Evolutionary conservation across 352 stramenopile species (phyloP).

Genomic region (Thraustochytrium sp.): DNA sequence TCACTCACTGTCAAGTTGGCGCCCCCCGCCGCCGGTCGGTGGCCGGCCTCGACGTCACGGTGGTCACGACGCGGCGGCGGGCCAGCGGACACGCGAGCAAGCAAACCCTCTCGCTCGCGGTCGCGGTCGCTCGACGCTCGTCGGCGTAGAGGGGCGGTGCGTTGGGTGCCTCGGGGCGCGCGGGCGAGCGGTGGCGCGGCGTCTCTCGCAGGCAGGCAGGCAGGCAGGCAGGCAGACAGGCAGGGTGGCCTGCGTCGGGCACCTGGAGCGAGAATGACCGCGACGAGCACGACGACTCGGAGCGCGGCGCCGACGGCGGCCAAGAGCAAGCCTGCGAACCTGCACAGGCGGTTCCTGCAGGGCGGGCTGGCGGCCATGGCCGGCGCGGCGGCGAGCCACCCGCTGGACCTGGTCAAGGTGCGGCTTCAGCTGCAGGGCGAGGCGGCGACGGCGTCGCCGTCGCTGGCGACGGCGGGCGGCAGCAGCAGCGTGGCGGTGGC

Average conservation of each 20-base stretch:
- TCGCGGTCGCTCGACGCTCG: no score
- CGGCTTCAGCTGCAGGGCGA: slow-evolving; percentile 61
- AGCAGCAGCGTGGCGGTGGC: background rate
- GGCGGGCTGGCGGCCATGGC: slow-evolving; percentile 39
- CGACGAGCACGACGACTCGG: background rate
- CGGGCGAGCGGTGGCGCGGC: background rate
- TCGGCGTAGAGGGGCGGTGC: no score
- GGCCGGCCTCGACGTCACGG: background rate
- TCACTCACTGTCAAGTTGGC: no score
- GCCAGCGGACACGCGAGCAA: background rate
- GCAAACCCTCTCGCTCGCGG: background rate
- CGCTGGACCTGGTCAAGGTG: slow-evolving; percentile 65
- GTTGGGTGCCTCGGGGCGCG: background rate
- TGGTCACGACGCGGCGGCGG: background rate
- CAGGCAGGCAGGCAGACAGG: no score
- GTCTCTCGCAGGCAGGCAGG: no score
- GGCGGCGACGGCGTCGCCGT: background rate
- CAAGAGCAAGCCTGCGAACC: background rate
- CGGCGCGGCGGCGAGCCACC: slow-evolving; percentile 54
- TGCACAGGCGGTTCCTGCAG: slow-evolving; percentile 24
- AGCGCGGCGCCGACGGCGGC: background rate
- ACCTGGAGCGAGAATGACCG: background rate
- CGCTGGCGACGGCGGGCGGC: no score
- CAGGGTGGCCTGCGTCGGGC: no score
- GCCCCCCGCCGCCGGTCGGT: no score